phyloP scores from a whole-genome alignment of 345 rosid species.

The Anastatica hierochuntica region DNA sequence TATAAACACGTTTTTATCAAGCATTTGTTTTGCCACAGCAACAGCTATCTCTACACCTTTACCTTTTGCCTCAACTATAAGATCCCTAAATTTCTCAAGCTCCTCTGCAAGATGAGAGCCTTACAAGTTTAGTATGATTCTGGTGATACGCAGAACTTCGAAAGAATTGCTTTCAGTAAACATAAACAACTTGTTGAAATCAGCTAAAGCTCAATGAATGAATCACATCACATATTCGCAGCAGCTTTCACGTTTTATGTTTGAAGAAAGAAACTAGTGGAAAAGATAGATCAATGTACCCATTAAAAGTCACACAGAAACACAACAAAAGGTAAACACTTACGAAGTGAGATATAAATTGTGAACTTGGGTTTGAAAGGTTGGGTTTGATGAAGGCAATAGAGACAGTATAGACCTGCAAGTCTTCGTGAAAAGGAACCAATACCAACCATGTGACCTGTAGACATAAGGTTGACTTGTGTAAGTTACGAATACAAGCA shows the following conservation, averaged over 20 bases:
- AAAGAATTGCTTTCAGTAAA: too few relatives aligned
- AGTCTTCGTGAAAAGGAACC: slow-evolving; percentile 51
- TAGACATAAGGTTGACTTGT: too few relatives aligned
- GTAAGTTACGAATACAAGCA: too few relatives aligned
- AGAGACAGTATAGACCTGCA: slow-evolving; percentile 91
- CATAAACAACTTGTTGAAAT: too few relatives aligned
- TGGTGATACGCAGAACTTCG: too few relatives aligned
- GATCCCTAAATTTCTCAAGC: slow-evolving; percentile 53
- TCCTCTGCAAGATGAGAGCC: slow-evolving; percentile 40
- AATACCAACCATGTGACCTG: slow-evolving; percentile 56
- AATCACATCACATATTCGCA: too few relatives aligned
- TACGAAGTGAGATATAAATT: slow-evolving; percentile 67
- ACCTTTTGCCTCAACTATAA: slow-evolving; percentile 48
- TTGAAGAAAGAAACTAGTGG: too few relatives aligned
- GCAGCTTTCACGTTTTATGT: too few relatives aligned
- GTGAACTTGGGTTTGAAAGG: slow-evolving; percentile 72
- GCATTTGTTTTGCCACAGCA: slow-evolving; percentile 52
- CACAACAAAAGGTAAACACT: slow-evolving; percentile 6
- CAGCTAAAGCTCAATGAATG: too few relatives aligned
- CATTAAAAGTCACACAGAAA: neutral
- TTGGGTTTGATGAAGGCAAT: slow-evolving; percentile 76
- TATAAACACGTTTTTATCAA: slow-evolving; percentile 52
- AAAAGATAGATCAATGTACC: neutral
- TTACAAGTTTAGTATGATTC: neutral
- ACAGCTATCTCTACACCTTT: slow-evolving; percentile 38